Percentiles rank a stretch among this genome's conserved stretches.
Evolutionary conservation across 192 early-diverging fungal species (phyloP).

Genomic region (Coemansia asiatica): DNA sequence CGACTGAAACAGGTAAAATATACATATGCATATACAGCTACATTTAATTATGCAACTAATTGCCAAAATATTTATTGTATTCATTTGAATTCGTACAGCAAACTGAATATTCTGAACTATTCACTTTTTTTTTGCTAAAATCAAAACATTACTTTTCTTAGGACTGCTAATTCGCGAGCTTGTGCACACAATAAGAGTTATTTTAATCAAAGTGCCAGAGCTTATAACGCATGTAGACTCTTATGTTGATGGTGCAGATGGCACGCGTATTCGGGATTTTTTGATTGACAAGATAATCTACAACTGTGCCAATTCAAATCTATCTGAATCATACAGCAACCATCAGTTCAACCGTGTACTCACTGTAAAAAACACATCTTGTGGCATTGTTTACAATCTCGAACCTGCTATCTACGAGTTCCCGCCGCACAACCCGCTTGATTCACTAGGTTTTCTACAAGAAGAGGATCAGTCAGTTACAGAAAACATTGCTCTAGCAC

Average conservation of each 20-base stretch:
- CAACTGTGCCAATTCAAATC: slow-evolving; percentile 17
- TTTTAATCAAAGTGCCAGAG: slow-evolving; percentile 27
- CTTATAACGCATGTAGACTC: slow-evolving; percentile 24
- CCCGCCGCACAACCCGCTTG: slow-evolving; percentile 1
- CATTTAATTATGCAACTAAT: too few species aligned
- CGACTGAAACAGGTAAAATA: slow-evolving; percentile 7
- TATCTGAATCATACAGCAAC: not conserved
- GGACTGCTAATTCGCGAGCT: slow-evolving; percentile 29
- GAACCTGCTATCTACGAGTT: slow-evolving; percentile 2
- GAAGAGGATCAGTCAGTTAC: slow-evolving; percentile 14
- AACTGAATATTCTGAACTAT: too few species aligned
- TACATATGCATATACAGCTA: slow-evolving; percentile 9
- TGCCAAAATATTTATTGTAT: too few species aligned
- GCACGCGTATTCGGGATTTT: slow-evolving; percentile 33
- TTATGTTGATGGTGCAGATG: slow-evolving; percentile 4
- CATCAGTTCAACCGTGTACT: slow-evolving; percentile 32
- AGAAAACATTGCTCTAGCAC: slow-evolving; percentile 11
- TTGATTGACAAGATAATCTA: slow-evolving; percentile 37
- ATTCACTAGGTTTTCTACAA: not conserved
- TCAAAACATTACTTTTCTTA: slow-evolving; percentile 14
- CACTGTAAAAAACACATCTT: not conserved
- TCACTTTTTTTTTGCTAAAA: too few species aligned
- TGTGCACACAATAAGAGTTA: slow-evolving; percentile 1
- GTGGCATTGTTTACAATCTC: slow-evolving; percentile 17
- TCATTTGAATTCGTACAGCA: too few species aligned